Evolutionary conservation across 163 green algal species (phyloP), one percentile per base, ranked within the genome.

Genomic region (Coccomyxa subellipsoidea): DNA sequence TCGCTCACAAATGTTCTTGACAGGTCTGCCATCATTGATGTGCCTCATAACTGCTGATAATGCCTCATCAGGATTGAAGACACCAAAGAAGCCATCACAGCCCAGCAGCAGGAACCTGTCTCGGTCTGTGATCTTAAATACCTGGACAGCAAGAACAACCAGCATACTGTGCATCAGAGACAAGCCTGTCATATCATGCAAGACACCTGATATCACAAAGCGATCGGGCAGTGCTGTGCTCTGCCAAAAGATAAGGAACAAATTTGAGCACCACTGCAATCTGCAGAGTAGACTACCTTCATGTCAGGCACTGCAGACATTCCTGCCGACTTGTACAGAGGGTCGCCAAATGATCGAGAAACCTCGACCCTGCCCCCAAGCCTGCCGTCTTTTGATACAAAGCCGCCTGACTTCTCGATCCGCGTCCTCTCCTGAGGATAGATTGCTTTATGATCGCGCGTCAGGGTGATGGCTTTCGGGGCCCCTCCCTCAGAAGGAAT

Each of bases 51-150:
- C 79, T 6, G 80, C 39, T 39, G 89, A 84, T 6, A 92, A 88
- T 0, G 90, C 87, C 15, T 87, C 88, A 69, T 93, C 84, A 0
- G 90, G 80, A 29, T 85, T 82, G 73, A 92, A 93, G 40, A 92
- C 89, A 38, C 84, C 85, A 89, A 89, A 95, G 81, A 95, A 94
- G 38, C 90, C 91, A 76, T 95, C 91, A 71, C 91, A 95, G 59
- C 78, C 91, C 21, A 87, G 78, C 32, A 95, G 85, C 86, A 95
- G 36, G 81, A 95, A 94, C 0, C 59, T 10, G 79, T 95, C 91
- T 0, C 89, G 85, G 0, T 5, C 0, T 18, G 76, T 88, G 6
- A 93, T 70, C 70, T 84, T 77, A 72, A 94, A 94, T 27, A 84
- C 81, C 53, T 86, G 78, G 0, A 7, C 47, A 59, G 47, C 47